Evolutionary conservation across 352 stramenopile genomes (phyloP), one percentile per base, ranked within the genome.

Genomic region (Phytophthora multivora): DNA sequence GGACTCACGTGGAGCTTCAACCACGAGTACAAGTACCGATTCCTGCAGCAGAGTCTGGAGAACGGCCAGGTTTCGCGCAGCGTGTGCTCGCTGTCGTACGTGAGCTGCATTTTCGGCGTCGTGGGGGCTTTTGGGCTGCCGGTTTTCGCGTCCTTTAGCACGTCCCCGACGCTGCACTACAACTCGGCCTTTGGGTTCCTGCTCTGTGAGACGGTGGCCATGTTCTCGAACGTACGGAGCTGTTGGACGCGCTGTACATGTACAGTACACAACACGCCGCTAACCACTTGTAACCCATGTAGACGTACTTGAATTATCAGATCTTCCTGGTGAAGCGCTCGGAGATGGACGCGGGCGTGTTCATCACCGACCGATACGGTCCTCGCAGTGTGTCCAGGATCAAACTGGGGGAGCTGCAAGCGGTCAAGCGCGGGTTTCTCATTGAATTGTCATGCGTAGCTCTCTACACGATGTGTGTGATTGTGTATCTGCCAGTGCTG

Each of bases 301-400:
- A 90, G 80, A 86, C 74, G 31, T 86, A 78, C 51, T 52, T 90
- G 45, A 90, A 78, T 46, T 86, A 81, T 53, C 70, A 57, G 21
- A 80, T 90, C 41, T 83, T 81, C 58, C 53, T 83, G 49, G 63
- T 72, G 13, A 84, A 81, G 65, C 72, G 75, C 30, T 69, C 79
- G 18, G 77, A 87, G 59, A 73, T 87, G 47, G 78, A 87, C 31
- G 67, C 63, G 3, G 78, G 78, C 35, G 73, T 87, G 38, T 87
- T 87, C 50, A 77, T 87, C 50, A 87, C 78, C 6, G 70, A 81
- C 28, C 71, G 75, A 33, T 75, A 83, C 46, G 75, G 73, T 0
- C 75, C 78, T 3, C 66, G 75, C 18, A 87, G 71, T 35, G 66
- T 87, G 15, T 75, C 71, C 13, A 50, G 74, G 42, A 75, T 82